phyloP scores from a whole-genome alignment of 2,329 filamentous ascomycete genomes.

The Venturia pyrina region DNA sequence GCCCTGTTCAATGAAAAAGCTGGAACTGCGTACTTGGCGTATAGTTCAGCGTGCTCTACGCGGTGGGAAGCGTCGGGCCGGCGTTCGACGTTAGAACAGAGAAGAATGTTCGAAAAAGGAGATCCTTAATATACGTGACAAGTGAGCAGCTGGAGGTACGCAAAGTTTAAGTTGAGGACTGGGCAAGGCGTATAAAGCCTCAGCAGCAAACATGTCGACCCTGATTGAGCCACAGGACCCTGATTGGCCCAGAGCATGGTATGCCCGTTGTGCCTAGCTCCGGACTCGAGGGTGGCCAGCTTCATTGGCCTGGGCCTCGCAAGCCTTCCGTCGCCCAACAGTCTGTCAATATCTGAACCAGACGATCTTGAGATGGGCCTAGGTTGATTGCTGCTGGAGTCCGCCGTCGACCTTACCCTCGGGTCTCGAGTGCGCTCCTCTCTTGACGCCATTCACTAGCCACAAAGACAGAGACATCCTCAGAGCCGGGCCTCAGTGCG shows the following conservation, averaged over 20 bases:
- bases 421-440: neutral
- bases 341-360: neutral
- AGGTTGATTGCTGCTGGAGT: neutral
- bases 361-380: neutral
- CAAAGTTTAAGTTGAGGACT: neutral
- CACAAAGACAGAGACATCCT: neutral
- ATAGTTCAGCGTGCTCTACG: neutral
- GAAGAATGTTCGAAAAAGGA: neutral
- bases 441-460: neutral
- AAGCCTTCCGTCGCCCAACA: neutral
- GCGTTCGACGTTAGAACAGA: neutral
- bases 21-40: slow-evolving; percentile 6
- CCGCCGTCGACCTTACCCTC: neutral
- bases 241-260: neutral
- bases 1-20: slow-evolving; percentile 8
- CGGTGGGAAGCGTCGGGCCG: neutral
- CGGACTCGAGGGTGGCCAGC: neutral
- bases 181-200: neutral
- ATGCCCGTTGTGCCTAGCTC: neutral
- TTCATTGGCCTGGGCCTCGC: neutral
- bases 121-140: neutral
- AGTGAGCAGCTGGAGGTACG: slow-evolving; percentile 5
- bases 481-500: neutral
- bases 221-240: neutral
- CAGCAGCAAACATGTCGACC: neutral